Conservation (phyloP, 2,329 filamentous ascomycete species). For the Verruconis gallopava region DNA sequence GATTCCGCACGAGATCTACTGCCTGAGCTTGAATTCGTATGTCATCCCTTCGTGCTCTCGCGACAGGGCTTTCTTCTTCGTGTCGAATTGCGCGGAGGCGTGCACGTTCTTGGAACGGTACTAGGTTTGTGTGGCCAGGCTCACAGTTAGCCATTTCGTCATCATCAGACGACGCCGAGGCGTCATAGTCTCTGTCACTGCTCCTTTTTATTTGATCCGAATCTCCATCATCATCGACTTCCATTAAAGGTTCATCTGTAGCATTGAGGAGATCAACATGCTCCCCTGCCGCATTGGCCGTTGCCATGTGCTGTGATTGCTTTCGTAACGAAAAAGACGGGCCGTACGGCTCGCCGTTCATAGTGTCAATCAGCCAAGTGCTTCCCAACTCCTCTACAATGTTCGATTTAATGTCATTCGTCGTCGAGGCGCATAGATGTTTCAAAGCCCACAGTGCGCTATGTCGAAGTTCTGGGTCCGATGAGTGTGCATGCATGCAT, state of each 20-base stretch:
- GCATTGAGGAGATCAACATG: constrained; percentile 45
- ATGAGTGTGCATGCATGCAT: constrained; percentile 72
- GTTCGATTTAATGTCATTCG: constrained; percentile 58
- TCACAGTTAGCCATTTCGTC: constrained; percentile 12
- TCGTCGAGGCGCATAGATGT: constrained; percentile 65
- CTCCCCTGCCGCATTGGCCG: constrained; percentile 46
- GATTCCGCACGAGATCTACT: constrained; percentile 77
- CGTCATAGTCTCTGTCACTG: no score
- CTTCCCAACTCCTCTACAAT: constrained; percentile 67
- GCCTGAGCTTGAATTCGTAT: constrained; percentile 82
- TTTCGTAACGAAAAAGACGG: constrained; percentile 16
- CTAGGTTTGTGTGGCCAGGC: constrained; percentile 7
- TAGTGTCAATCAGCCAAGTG: constrained; percentile 68
- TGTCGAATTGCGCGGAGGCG: constrained; percentile 39
- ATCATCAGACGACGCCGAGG: no score
- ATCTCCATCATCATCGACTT: constrained; percentile 4
- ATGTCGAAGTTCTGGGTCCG: constrained; percentile 63
- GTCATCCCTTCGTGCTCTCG: constrained; percentile 62
- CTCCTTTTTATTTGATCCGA: constrained; percentile 4
- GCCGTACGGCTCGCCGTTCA: constrained; percentile 43
- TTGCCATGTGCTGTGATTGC: constrained; percentile 35
- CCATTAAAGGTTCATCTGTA: constrained; percentile 6
- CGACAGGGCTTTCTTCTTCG: constrained; percentile 52
- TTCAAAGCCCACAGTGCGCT: constrained; percentile 92
- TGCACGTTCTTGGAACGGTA: constrained; percentile 22